Conservation (phyloP, 192 early-diverging fungal genomes). For the Podila minutissima region DNA sequence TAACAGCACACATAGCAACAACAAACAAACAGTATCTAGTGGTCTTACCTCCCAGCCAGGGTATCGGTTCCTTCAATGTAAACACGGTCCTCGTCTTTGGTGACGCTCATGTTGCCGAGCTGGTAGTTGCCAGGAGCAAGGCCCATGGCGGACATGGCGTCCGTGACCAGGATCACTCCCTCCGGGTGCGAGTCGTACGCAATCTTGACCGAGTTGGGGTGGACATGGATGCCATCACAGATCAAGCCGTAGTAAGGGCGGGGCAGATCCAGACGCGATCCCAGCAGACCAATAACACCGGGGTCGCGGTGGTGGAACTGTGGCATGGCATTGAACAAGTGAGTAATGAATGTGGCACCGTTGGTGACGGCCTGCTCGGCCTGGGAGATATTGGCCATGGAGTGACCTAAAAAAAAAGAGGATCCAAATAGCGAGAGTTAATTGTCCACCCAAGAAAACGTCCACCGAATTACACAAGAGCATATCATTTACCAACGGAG, state of each 20-base stretch:
- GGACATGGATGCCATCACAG: constrained; percentile 85
- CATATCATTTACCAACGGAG: constrained; percentile 40
- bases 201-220: constrained; percentile 83
- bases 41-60: constrained; percentile 33
- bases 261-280: constrained; percentile 55
- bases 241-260: constrained; percentile 88
- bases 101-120: constrained; percentile 39
- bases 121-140: constrained; percentile 64
- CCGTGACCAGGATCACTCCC: constrained; percentile 83
- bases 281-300: constrained; percentile 80
- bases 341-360: constrained; percentile 79
- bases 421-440: neutral
- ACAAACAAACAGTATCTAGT: neutral
- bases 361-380: constrained; percentile 66
- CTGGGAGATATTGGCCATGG: constrained; percentile 69
- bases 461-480: neutral
- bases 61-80: constrained; percentile 18
- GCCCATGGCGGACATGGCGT: constrained; percentile 81
- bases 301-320: constrained; percentile 91
- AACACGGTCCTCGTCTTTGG: constrained; percentile 30
- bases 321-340: constrained; percentile 90
- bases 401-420: constrained; percentile 59
- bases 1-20: neutral
- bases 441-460: neutral
- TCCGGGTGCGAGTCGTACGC: constrained; percentile 83